Base-by-base conservation (phyloP, 805 yeast species). In the Barnettozyma populi region DNA sequence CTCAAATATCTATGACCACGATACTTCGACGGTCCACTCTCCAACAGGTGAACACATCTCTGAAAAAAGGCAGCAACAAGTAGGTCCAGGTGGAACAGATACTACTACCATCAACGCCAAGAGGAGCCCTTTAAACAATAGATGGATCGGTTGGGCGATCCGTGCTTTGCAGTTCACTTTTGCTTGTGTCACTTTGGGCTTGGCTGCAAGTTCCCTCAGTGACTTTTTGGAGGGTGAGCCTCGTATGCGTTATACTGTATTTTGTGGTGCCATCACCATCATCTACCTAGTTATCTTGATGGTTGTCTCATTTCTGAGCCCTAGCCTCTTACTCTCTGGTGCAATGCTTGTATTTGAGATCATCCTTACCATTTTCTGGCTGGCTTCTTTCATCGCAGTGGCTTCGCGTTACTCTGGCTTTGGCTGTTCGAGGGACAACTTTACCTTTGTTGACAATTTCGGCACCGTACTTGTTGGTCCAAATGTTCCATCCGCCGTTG, bases 381-480 rank as follows among this genome's bases (percentile, higher is more conserved):
- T 69, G n/a, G 52, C 62, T 41, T 61, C 65, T 1, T 69, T 67
- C 43, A 59, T 69, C 43, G 68, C 68, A 20, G 53, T 59, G 13
- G 69, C 70, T 7, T 49, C 63, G 10, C 52, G 56, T 4, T 60
- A 61, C 44, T 64, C 69, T 36, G 56, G 60, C 13, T 56, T 51
- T 19, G 51, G 63, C 13, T 68, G 72, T 51, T 35, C 37, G 2
- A 36, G 52, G 29, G 25, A 38, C 16, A 24, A 38, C 20, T 54
- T 27, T 32, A 49, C 36, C 43, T 53, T 29, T 11, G 4, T 29
- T 29, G 32, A 29, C 51, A 9, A 57, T 59, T 39, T 45, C 43
- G 13, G 56, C 40, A 35, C 37, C 6, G 36, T 18, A 2, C 31
- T 31, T 21, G 34, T 46, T 27, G 39, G 47, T 51, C 57, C 41